A percentile compares a stretch with the other conserved stretches of the same genome.
phyloP scores from a whole-genome alignment of 2,329 filamentous ascomycete species.

The Aspergillus tubingensis region DNA sequence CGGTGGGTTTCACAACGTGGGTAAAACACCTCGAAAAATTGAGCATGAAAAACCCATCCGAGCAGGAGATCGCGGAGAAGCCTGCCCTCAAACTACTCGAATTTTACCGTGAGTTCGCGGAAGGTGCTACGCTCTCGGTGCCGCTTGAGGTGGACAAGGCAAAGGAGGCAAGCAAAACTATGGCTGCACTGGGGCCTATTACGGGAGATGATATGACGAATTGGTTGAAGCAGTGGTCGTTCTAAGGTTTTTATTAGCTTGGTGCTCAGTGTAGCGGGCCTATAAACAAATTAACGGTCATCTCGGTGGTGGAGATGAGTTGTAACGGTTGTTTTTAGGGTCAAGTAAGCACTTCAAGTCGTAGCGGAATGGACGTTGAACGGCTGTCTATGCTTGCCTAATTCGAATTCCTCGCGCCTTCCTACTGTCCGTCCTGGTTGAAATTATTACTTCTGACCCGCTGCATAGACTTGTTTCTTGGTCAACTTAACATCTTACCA shows the following conservation, averaged over 20 bases:
- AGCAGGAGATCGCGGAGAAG: not conserved
- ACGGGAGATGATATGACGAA: not conserved
- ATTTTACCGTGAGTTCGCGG: not conserved
- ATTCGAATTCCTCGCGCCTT: too few species aligned
- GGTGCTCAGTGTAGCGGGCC: not conserved
- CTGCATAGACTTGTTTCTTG: too few species aligned
- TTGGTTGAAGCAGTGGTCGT: not conserved
- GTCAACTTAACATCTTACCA: too few species aligned
- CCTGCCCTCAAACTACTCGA: not conserved
- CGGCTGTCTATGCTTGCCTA: too few species aligned
- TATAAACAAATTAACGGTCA: not conserved
- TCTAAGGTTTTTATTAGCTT: not conserved
- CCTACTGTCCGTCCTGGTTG: too few species aligned
- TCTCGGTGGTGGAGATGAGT: too few species aligned
- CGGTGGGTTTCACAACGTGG: not conserved
- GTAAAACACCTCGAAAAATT: not conserved
- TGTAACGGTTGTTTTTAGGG: too few species aligned
- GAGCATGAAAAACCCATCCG: not conserved
- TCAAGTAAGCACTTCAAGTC: too few species aligned
- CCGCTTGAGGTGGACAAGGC: not conserved
- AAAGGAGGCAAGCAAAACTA: not conserved
- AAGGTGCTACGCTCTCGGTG: not conserved
- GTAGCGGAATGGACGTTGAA: too few species aligned
- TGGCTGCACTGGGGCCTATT: not conserved
- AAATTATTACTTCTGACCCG: too few species aligned